These are phyloP conservation scores for Rhytidhysteron rufulum DNA, from an alignment of 2,329 filamentous ascomycete genomes.

Conservation along the genomic window DNA sequence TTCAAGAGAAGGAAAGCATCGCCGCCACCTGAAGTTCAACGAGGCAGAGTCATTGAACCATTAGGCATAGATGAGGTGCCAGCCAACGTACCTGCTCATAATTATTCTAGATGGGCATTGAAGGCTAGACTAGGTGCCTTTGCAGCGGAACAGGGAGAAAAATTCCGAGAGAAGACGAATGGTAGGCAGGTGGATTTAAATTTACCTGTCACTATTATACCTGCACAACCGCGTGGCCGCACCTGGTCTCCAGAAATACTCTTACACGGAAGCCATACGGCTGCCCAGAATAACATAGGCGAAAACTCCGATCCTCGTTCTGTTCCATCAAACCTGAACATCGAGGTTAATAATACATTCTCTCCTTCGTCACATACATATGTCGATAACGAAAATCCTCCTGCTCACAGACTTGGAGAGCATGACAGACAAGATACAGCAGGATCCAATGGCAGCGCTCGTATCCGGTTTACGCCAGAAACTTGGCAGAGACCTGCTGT, in stretches of 20 bases:
- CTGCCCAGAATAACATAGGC: too few relatives aligned
- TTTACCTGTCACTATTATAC: slow-evolving; percentile 58
- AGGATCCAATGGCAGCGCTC: neutral
- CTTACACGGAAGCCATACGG: slow-evolving; percentile 10
- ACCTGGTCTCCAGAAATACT: slow-evolving; percentile 48
- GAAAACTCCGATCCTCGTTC: too few relatives aligned
- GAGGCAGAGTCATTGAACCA: slow-evolving; percentile 50
- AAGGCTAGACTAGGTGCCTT: slow-evolving; percentile 46
- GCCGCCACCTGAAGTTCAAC: slow-evolving; percentile 58
- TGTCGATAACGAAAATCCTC: too few relatives aligned
- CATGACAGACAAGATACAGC: neutral
- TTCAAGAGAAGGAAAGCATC: slow-evolving; percentile 57
- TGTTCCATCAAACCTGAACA: too few relatives aligned
- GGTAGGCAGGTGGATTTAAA: slow-evolving; percentile 35
- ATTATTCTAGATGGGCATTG: slow-evolving; percentile 42
- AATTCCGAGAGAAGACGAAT: slow-evolving; percentile 37
- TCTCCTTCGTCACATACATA: too few relatives aligned
- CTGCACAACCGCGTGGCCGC: slow-evolving; percentile 53
- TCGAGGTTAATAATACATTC: too few relatives aligned
- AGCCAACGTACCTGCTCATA: slow-evolving; percentile 37
- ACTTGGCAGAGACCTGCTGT: neutral
- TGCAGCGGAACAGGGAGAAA: slow-evolving; percentile 47
- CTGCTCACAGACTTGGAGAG: too few relatives aligned
- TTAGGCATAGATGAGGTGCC: slow-evolving; percentile 30
- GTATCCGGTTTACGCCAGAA: slow-evolving; percentile 1